Percentiles rank a stretch among this genome's conserved stretches.
Evolutionary conservation across 2,329 filamentous ascomycete genomes (phyloP).

Genomic region (Phaeoacremonium minimum): DNA sequence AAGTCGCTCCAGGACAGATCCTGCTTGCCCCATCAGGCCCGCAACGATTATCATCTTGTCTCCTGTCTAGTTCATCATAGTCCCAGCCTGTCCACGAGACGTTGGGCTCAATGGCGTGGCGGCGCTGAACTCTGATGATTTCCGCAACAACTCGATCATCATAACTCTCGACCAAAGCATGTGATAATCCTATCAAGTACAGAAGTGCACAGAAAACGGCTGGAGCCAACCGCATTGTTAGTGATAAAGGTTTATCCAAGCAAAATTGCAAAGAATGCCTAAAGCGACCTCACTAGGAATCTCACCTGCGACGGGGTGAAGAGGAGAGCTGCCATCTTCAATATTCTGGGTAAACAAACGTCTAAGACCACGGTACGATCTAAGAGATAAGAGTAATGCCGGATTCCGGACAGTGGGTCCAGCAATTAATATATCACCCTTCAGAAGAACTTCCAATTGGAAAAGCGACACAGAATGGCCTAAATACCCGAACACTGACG

Average conservation of each 20-base stretch:
- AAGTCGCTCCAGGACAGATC: slow-evolving; percentile 1
- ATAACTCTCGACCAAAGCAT: not conserved
- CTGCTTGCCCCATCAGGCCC: not conserved
- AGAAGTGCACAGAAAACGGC: not conserved
- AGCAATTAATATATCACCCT: too few species aligned
- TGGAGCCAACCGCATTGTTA: not conserved
- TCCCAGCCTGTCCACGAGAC: not conserved
- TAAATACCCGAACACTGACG: too few species aligned
- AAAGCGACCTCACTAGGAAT: too few species aligned
- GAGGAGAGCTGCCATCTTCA: too few species aligned
- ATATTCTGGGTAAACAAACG: too few species aligned
- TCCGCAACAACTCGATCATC: not conserved
- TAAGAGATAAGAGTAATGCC: too few species aligned
- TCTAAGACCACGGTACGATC: too few species aligned
- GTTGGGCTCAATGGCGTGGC: not conserved
- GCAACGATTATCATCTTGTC: not conserved
- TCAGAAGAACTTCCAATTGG: too few species aligned
- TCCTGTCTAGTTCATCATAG: not conserved
- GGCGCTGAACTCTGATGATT: not conserved
- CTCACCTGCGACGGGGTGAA: too few species aligned
- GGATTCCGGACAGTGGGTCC: too few species aligned
- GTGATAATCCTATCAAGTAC: not conserved
- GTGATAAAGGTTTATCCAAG: not conserved
- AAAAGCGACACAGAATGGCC: too few species aligned
- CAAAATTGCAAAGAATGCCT: too few species aligned